phyloP scores from a whole-genome alignment of 805 yeast genomes.

The Starmera caribaea region DNA sequence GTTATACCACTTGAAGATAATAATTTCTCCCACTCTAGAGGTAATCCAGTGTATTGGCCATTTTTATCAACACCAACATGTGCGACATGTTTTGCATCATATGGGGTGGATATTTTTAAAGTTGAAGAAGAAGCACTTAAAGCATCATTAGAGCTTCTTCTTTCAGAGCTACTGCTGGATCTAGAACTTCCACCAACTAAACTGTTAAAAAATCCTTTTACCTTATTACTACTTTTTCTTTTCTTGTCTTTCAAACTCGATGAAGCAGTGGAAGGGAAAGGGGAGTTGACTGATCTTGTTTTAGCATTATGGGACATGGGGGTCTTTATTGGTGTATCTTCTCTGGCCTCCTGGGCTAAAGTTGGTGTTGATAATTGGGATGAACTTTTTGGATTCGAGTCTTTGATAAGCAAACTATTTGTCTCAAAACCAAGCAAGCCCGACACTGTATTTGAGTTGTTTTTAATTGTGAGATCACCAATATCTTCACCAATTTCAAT shows the following conservation, averaged over 20 bases:
- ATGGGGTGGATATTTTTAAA: slow-evolving; percentile 78
- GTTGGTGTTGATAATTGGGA: slow-evolving; percentile 8
- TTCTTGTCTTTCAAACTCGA: slow-evolving; percentile 4
- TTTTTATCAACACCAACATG: slow-evolving; percentile 87
- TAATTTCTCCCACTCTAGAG: slow-evolving; percentile 84
- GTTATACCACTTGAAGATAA: slow-evolving; percentile 83
- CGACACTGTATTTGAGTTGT: background rate
- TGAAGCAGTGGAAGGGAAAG: slow-evolving; percentile 9
- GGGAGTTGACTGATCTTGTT: slow-evolving; percentile 16
- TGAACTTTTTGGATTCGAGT: slow-evolving; percentile 3
- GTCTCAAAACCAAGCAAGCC: slow-evolving; percentile 5
- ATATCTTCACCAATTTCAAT: slow-evolving; percentile 13
- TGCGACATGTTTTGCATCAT: slow-evolving; percentile 80
- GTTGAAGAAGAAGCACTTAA: slow-evolving; percentile 8
- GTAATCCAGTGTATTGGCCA: slow-evolving; percentile 87
- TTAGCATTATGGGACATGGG: background rate
- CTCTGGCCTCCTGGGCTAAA: background rate
- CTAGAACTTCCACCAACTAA: slow-evolving; percentile 20
- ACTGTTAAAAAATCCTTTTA: slow-evolving; percentile 49
- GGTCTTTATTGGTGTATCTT: background rate
- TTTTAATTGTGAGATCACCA: slow-evolving; percentile 16
- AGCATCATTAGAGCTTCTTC: slow-evolving; percentile 11
- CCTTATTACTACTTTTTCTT: slow-evolving; percentile 38
- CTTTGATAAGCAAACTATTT: slow-evolving; percentile 1
- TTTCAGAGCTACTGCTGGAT: slow-evolving; percentile 17